A percentile compares a stretch with the other conserved stretches of the same genome.
Conservation (phyloP, 305 asterid genomes). For the Plantago coronopus region DNA sequence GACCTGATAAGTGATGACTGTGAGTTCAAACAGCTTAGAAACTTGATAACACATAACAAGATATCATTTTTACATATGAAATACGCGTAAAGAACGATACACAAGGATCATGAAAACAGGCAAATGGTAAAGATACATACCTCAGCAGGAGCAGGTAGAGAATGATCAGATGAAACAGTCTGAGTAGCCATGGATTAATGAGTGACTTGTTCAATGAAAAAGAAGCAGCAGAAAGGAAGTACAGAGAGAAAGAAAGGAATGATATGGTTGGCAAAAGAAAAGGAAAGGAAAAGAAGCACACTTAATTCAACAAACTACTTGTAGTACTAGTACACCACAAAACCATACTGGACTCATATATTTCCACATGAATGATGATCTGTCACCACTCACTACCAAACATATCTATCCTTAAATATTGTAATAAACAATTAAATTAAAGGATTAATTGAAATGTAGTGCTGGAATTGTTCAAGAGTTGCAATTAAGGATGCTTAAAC, state of each 20-base stretch:
- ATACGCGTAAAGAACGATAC: neutral
- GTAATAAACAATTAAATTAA: no score
- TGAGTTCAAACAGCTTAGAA: neutral
- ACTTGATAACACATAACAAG: constrained; percentile 8
- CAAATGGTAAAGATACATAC: constrained; percentile 27
- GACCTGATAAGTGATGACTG: constrained; percentile 7
- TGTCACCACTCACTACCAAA: constrained; percentile 51
- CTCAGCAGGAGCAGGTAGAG: constrained; percentile 34
- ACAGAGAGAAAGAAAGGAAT: constrained; percentile 45
- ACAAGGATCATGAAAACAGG: neutral
- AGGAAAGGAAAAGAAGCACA: constrained; percentile 21
- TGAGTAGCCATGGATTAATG: constrained; percentile 59
- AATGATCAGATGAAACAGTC: constrained; percentile 52
- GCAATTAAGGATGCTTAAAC: no score
- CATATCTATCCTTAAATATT: constrained; percentile 11
- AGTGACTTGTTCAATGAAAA: constrained; percentile 11
- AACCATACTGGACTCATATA: constrained; percentile 20
- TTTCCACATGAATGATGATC: constrained; percentile 64
- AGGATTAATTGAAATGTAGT: no score
- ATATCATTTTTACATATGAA: constrained; percentile 5
- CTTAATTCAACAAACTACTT: neutral
- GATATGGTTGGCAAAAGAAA: constrained; percentile 59
- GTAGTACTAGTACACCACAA: constrained; percentile 1
- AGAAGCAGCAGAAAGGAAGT: neutral
- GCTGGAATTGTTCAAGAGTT: no score